phyloP scores from a whole-genome alignment of 2,329 filamentous ascomycete species.

The Clonostachys solani region DNA sequence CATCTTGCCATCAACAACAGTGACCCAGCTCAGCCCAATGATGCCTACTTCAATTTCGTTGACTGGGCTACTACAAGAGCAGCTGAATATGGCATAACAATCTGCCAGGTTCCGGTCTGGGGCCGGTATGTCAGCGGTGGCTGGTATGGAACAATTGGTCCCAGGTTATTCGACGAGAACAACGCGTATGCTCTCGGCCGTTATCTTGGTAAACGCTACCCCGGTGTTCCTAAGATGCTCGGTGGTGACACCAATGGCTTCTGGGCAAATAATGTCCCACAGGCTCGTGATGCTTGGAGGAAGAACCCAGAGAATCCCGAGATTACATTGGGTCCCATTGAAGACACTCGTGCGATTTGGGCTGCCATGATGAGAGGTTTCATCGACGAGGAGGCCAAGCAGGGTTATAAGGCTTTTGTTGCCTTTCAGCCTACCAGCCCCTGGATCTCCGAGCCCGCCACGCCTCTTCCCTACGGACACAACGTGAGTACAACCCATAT shows the following conservation, averaged over 20 bases:
- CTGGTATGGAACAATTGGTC: background rate
- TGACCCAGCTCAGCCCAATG: background rate
- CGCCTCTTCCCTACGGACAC: background rate
- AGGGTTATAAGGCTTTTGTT: background rate
- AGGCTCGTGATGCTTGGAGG: too few species aligned
- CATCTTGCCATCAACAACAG: background rate
- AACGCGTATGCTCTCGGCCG: background rate
- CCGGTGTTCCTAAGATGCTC: background rate
- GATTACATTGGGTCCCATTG: too few species aligned
- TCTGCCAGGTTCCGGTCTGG: background rate
- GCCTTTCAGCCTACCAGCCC: background rate
- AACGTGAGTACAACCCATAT: background rate
- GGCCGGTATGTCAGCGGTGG: background rate
- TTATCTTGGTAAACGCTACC: background rate
- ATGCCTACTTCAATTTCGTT: background rate
- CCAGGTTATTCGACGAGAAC: background rate
- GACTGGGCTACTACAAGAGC: background rate
- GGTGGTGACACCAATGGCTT: background rate
- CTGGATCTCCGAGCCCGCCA: background rate
- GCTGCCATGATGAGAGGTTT: too few species aligned
- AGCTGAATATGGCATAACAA: background rate
- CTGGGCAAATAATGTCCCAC: background rate
- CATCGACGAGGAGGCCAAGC: too few species aligned
- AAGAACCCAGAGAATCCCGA: too few species aligned
- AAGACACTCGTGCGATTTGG: too few species aligned